Evolutionary conservation across 768 basidiomycete species (phyloP).

Genomic region (Lactifluus hygrophoroides): DNA sequence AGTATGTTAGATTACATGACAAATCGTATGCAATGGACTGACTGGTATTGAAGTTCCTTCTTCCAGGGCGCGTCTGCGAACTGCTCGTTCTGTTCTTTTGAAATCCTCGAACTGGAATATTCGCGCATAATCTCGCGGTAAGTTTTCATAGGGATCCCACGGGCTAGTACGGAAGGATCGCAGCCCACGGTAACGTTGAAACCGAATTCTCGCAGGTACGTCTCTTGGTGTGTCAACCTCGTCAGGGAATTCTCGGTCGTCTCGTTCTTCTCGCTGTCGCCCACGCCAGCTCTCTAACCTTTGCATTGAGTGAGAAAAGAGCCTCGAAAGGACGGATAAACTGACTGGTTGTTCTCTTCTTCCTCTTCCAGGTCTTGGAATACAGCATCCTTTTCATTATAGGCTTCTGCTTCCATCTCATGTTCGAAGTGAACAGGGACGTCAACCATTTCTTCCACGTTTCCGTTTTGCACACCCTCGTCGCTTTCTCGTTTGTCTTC

Average conservation of each 20-base stretch:
- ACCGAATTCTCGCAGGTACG: slow-evolving; percentile 66
- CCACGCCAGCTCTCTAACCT: slow-evolving; percentile 65
- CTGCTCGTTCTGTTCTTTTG: slow-evolving; percentile 69
- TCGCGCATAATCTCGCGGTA: slow-evolving; percentile 87
- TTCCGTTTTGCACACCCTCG: slow-evolving; percentile 33
- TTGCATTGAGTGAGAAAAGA: slow-evolving; percentile 6
- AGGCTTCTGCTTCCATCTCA: slow-evolving; percentile 38
- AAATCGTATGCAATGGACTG: slow-evolving; percentile 19
- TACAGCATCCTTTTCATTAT: slow-evolving; percentile 41
- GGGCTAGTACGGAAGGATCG: slow-evolving; percentile 90
- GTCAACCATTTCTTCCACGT: slow-evolving; percentile 50
- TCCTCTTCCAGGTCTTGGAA: slow-evolving; percentile 76
- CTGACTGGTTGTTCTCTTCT: slow-evolving; percentile 83
- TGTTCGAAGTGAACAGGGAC: slow-evolving; percentile 42
- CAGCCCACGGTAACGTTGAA: slow-evolving; percentile 88
- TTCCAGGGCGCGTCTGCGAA: slow-evolving; percentile 56
- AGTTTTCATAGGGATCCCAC: slow-evolving; percentile 96
- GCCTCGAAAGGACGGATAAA: slow-evolving; percentile 17
- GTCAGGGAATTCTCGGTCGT: slow-evolving; percentile 87
- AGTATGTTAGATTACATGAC: neutral
- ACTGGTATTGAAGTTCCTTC: slow-evolving; percentile 61
- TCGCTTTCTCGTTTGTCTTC: slow-evolving; percentile 26
- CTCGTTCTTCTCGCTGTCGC: slow-evolving; percentile 66
- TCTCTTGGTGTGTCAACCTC: slow-evolving; percentile 93
- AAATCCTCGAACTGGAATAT: slow-evolving; percentile 98